Base-by-base conservation (phyloP, 2,329 filamentous ascomycete species). In the Biscogniauxia marginata region DNA sequence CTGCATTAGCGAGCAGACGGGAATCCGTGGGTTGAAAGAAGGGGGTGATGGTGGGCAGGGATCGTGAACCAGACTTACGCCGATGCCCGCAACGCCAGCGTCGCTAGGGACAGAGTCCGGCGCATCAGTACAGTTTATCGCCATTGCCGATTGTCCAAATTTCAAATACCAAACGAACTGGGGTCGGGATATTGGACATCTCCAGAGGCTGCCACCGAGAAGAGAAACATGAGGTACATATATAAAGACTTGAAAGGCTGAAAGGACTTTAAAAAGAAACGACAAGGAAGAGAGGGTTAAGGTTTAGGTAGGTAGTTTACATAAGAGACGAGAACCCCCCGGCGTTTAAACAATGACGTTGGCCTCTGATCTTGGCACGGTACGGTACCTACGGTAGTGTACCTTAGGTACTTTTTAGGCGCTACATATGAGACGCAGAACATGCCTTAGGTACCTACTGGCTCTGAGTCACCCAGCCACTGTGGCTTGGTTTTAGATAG, bases 21-120 rank as follows among this genome's bases (percentile, higher is more conserved):
- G 24, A 19, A 46, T 7, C 18, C 24, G 8, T 25, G 6, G 9
- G 3, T 21, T 47, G 16, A 21, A 30, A 44, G n/a, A 11, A 23
- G 49, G 25, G 19, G 25, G 18, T 6, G 3, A 49, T n/a, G 23
- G n/a, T 19, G 8, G 18, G 25, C 20, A 30, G 30, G 43, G 22
- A 43, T n/a, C 34, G 7, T 19, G 11, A 21, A 19, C 16, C 24
- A 39, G 46, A 71, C 77, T 65, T 74, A 80, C 78, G 60, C 79
- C 79, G 30, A 78, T 74, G 50, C 79, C 79, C 52, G 79, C 79
- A 19, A 82, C 77, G 55, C 79, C 79, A 2, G 78, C 76, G 65
- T 82, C 79, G 50, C 78, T 78, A 7, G 65, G 61, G 4, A 74
- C 71, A 3, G 65, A 60, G 4, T 62, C 65, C 3, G 78, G 77